Base-by-base conservation (phyloP, 306 rosid species). In the Prunus mongolica region DNA sequence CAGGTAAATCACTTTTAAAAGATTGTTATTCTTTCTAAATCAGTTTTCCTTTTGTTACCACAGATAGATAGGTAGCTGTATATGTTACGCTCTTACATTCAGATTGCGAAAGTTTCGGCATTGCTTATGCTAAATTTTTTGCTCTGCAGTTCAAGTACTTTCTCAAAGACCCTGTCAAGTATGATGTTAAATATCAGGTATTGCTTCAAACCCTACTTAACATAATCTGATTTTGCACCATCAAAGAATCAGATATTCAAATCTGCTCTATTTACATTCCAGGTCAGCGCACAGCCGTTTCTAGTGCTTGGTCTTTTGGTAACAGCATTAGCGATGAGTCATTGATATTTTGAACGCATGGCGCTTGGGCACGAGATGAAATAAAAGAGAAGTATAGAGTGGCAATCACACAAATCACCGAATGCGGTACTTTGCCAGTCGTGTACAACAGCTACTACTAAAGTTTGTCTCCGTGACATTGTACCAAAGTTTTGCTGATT, bases 281-380 rank as follows among this genome's bases (percentile, higher is more conserved):
- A 88, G 91, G 91, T 89, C 12, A 88, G 91, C 12, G 91, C 91
- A 30, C 91, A 88, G 75, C 91, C 91, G 68, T 88, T 88, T 81
- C 91, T 88, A 16, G 82, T 88, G 32, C 88, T 88, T 16, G 91
- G 91, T 74, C 84, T 88, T 4, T 67, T 85, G 69, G 88, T 88
- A 66, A 88, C 91, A 69, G 91, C 91, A 38, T 51, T 88, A 57
- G 91, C 91, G 64, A 85, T 83, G 61, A 88, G 89, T 74, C 91
- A 88, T 78, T 87, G 75, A 85, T 32, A 46, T 11, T 51, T 15
- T n/a, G 38, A 58, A 44, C 41, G 41, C 41, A 34, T 5, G 8
- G 50, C 28, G 1, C 15, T 0, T 13, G 45, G 54, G 76, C 19
- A 14, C 8, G 18, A 14, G 16, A 41, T 4, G n/a, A 8, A 9